Base-by-base conservation (phyloP, 306 rosid species). In the Cucurbita argyrosperma region DNA sequence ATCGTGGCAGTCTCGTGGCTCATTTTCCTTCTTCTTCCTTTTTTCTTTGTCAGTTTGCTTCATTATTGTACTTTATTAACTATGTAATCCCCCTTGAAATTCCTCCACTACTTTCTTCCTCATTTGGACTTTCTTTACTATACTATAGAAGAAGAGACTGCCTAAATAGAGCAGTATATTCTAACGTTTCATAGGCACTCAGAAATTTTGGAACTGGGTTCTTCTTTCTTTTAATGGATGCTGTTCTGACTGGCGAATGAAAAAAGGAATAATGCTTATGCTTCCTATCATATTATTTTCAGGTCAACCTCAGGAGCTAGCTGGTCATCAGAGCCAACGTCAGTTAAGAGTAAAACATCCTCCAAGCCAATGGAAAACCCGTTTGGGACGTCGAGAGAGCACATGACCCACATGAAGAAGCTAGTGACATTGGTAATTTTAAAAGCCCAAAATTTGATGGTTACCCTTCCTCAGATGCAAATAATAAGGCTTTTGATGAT, bases 321-420 rank as follows among this genome's bases (percentile, higher is more conserved):
- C 75, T 84, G 88, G 88, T 82, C 89, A 79, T 74, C 92, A 63
- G 91, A 87, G 82, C 82, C 84, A 72, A 72, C 85, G 68, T 81
- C 79, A 45, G 72, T 87, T 74, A 95, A 61, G 38, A 83, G 86
- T 72, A 61, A 37, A 38, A 12, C 89, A 43, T 80, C 84, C 21
- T 82, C 97, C 82, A 80, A 77, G 63, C 69, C 65, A 19, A 59
- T 79, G 74, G 92, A 87, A 55, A 90, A 89, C 81, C 95, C 90
- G 60, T 95, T 91, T 80, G 87, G 80, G 71, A 85, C 81, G 57
- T 66, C 92, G 26, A 87, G 86, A 76, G 86, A 82, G 69, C 82
- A 45, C 76, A 71, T 26, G 96, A 95, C 50, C 96, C 92, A 7
- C 77, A 83, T 83, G 96, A 89, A 77, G 96, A 89, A 84, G 86